A percentile compares a stretch with the other conserved stretches of the same genome.
Conservation (phyloP, 2,329 filamentous ascomycete genomes). For the Aspergillus uvarum region DNA sequence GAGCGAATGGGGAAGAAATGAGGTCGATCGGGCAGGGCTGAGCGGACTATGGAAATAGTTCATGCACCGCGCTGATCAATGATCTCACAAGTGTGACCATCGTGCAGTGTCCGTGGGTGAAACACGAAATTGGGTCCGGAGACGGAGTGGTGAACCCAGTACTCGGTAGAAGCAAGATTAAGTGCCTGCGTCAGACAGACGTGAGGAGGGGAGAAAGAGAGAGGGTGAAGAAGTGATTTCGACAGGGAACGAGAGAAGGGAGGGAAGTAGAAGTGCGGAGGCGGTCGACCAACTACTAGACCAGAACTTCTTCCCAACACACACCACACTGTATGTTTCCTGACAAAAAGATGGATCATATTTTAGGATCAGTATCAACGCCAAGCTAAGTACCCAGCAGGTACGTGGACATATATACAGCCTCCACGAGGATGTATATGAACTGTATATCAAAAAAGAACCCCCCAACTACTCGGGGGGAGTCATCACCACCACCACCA, state of each 20-base stretch:
- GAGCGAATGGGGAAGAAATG: neutral
- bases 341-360: no score
- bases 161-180: no score
- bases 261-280: neutral
- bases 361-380: no score
- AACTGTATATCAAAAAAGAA: neutral
- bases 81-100: neutral
- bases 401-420: neutral
- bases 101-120: no score
- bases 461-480: no score
- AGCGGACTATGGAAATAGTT: slow-evolving; percentile 10
- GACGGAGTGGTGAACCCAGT: no score
- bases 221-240: neutral
- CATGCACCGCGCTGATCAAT: slow-evolving; percentile 9
- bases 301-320: no score
- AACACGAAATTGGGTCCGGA: no score
- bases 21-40: slow-evolving; percentile 4
- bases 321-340: no score
- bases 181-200: no score
- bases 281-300: neutral
- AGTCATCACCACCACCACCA: neutral
- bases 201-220: neutral
- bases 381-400: neutral
- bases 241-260: no score
- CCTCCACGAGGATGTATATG: neutral